A percentile compares a stretch with the other conserved stretches of the same genome.
phyloP scores from a whole-genome alignment of 805 yeast genomes.

The Dipodascopsis uninucleata region DNA sequence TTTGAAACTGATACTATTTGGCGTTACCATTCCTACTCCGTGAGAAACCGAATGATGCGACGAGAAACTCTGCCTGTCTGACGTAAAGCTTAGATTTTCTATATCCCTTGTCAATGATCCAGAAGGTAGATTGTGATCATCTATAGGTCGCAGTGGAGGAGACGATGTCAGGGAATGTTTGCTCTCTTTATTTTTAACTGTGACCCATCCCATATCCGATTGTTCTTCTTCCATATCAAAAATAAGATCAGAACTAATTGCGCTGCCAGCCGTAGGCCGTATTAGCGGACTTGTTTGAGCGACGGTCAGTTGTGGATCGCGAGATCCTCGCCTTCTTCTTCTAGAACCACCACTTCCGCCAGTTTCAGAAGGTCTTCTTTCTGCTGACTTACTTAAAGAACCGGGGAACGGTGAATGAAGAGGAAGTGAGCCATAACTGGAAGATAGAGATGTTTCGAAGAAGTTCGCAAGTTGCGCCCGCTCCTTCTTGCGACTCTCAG shows the following conservation, averaged over 20 bases:
- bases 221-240: conserved; percentile 30
- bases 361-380: conserved; percentile 4
- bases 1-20: too few species aligned
- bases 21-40: too few species aligned
- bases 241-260: conserved; percentile 13
- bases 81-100: too few species aligned
- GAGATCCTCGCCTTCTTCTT: conserved; percentile 12
- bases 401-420: conserved; percentile 5
- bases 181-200: too few species aligned
- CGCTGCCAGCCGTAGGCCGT: conserved; percentile 2
- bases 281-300: conserved; percentile 11
- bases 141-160: too few species aligned
- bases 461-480: conserved; percentile 3
- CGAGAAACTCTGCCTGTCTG: too few species aligned
- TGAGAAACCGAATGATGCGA: too few species aligned
- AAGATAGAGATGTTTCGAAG: conserved; percentile 5
- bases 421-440: conserved; percentile 12
- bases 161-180: too few species aligned
- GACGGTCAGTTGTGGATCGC: conserved; percentile 2
- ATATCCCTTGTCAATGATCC: too few species aligned
- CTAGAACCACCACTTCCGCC: conserved; percentile 1
- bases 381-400: conserved; percentile 7
- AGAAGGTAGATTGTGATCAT: conserved; percentile 11
- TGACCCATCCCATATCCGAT: too few species aligned
- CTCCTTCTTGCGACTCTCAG: conserved; percentile 14